Percentiles rank a stretch among this genome's conserved stretches.
These are phyloP conservation scores for Rhodotorula sp. DNA, from an alignment of 1,284 basidiomycete species.

Conservation along the genomic window DNA sequence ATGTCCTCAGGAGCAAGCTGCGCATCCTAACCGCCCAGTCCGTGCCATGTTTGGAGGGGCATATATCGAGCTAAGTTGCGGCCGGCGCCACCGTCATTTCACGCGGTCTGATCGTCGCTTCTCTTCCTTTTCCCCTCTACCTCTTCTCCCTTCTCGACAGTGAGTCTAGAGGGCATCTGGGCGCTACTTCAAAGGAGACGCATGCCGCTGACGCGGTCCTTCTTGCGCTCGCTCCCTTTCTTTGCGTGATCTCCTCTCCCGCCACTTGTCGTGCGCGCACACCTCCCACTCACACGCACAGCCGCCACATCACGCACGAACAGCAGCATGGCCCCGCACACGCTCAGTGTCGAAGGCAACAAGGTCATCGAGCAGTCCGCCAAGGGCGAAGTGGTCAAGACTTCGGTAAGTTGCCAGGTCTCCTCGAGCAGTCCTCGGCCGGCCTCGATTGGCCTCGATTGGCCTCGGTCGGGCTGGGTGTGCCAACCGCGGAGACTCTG, in stretches of 20 bases:
- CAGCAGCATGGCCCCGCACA: slow-evolving; percentile 6
- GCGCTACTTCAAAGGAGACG: too few relatives aligned
- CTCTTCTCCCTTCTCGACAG: too few relatives aligned
- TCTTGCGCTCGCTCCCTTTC: neutral
- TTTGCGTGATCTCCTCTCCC: neutral
- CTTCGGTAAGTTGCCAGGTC: slow-evolving; percentile 5
- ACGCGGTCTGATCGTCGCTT: too few relatives aligned
- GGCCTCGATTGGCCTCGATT: neutral
- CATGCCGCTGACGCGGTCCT: neutral
- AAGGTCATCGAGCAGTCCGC: slow-evolving; percentile 19
- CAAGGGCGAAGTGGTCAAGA: slow-evolving; percentile 10
- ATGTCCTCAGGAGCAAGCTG: too few relatives aligned
- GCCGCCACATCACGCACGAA: neutral
- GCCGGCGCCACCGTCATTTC: too few relatives aligned
- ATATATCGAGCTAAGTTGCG: too few relatives aligned
- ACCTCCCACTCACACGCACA: neutral
- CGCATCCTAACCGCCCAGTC: too few relatives aligned
- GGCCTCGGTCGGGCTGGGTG: neutral
- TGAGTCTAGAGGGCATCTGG: too few relatives aligned
- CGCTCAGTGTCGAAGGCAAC: slow-evolving; percentile 19
- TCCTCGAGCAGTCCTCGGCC: too few relatives aligned
- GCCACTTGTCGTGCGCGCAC: too few relatives aligned
- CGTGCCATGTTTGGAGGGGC: too few relatives aligned
- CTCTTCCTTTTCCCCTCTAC: too few relatives aligned
- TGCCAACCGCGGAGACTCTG: neutral